These are phyloP conservation scores for Plantago coronopus DNA, from an alignment of 305 asterid genomes.

Conservation along the genomic window DNA sequence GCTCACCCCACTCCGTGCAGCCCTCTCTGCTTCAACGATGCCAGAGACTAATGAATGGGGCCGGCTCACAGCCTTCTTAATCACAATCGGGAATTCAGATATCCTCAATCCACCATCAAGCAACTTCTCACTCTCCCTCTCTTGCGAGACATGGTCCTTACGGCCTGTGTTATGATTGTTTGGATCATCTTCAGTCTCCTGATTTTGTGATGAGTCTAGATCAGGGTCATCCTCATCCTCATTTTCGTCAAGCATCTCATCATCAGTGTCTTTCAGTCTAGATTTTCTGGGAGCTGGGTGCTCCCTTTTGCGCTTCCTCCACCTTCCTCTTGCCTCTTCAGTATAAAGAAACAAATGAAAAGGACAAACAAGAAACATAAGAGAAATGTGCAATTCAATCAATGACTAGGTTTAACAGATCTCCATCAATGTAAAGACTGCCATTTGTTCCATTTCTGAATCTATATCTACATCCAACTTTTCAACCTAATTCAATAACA, in stretches of 20 bases:
- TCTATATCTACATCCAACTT: no score
- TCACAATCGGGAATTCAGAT: conserved; percentile 64
- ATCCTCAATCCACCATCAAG: conserved; percentile 49
- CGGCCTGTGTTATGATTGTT: conserved; percentile 43
- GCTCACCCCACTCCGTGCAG: conserved; percentile 49
- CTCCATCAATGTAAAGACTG: no score
- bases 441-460: no score
- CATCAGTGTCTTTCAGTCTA: conserved; percentile 56
- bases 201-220: conserved; percentile 55
- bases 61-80: conserved; percentile 56
- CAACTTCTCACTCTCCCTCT: conserved; percentile 56
- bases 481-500: no score
- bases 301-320: conserved; percentile 95
- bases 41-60: conserved; percentile 74
- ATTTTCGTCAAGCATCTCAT: conserved; percentile 68
- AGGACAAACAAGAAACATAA: no score
- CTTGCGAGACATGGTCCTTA: conserved; percentile 29
- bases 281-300: conserved; percentile 54
- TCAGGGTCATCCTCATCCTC: conserved; percentile 71
- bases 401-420: no score
- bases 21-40: conserved; percentile 69
- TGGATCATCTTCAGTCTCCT: conserved; percentile 55
- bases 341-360: no score
- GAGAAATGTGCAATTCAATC: no score
- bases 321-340: conserved; percentile 70